Evolutionary conservation across 768 basidiomycete species (phyloP).

Genomic region (Fistulinella prunicolor): DNA sequence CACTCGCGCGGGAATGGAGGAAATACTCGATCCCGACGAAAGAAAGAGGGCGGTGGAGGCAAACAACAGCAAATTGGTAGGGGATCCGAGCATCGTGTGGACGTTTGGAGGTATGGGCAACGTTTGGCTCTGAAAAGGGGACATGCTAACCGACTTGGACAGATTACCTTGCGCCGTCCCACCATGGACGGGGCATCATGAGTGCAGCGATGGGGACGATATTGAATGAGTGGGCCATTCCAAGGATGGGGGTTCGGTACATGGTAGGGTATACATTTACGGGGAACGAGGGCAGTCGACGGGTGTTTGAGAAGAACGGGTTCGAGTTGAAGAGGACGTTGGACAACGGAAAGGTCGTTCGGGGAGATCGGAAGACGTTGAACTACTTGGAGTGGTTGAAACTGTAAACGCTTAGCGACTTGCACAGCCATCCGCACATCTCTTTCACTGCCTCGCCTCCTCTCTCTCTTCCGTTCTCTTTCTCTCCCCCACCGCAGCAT

Average conservation of each 20-base stretch:
- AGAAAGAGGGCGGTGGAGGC: slow-evolving; percentile 33
- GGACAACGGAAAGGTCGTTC: slow-evolving; percentile 36
- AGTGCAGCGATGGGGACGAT: slow-evolving; percentile 55
- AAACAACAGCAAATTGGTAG: slow-evolving; percentile 41
- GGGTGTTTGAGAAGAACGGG: slow-evolving; percentile 68
- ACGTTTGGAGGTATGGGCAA: slow-evolving; percentile 51
- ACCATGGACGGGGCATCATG: slow-evolving; percentile 74
- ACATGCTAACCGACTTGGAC: slow-evolving; percentile 1
- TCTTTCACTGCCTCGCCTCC: too few relatives aligned
- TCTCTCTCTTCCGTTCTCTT: too few relatives aligned
- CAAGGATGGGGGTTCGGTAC: slow-evolving; percentile 54
- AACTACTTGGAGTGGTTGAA: slow-evolving; percentile 38
- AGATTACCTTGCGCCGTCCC: slow-evolving; percentile 61
- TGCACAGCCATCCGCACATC: slow-evolving; percentile 24
- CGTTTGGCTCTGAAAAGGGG: neutral
- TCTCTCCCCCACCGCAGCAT: slow-evolving; percentile 32
- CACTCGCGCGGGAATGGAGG: slow-evolving; percentile 24
- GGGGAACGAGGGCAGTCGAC: slow-evolving; percentile 57
- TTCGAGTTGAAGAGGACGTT: slow-evolving; percentile 43
- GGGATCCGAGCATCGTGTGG: slow-evolving; percentile 60
- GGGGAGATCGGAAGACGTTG: slow-evolving; percentile 37
- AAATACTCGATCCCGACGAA: slow-evolving; percentile 36
- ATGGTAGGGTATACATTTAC: slow-evolving; percentile 44
- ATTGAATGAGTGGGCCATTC: slow-evolving; percentile 58
- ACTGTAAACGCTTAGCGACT: neutral